Base-by-base conservation (phyloP, 2,329 filamentous ascomycete species). In the Claviceps digitariae region DNA sequence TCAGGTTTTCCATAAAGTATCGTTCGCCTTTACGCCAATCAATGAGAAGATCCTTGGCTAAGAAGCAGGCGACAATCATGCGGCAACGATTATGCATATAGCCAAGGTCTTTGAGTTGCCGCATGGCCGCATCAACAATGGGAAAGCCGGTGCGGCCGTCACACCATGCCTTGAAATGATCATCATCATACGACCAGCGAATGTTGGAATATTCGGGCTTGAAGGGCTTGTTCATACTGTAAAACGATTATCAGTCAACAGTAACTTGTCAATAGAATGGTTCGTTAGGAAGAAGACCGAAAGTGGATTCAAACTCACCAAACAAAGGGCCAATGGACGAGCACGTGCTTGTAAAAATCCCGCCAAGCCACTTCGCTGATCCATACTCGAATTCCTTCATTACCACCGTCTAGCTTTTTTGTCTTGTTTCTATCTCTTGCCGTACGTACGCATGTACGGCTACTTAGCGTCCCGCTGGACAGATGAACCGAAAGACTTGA, bases 21-120 rank as follows among this genome's bases (percentile, higher is more conserved):
- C 74, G 74, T 69, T 94, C 88, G 4, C 88, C 89, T 66, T 85
- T 80, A 7, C 88, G 80, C 87, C 88, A 94, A 67, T 94, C 88
- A 15, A 93, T 71, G 12, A 91, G 73, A 0, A 94, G 74, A 60
- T 94, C 86, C 63, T 94, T 94, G 48, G 82, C 75, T 0, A 94
- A 72, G 63, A 93, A 94, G 0, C 82, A 90, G 0, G 87, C 86
- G 2, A 86, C 83, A 47, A 90, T 82, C 88, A 94, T 94, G 29
- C 89, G 83, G 60, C 83, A 83, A 10, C 89, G 82, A 65, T 94
- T 94, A 66, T 91, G 88, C 85, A 93, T 89, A 69, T 83, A 93
- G 1, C 80, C 85, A 46, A 77, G 77, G 20, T 78, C 65, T 12
- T 75, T 76, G 7, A 90, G 65, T 67, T 94, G 87, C 9, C 89